Base-by-base conservation (phyloP, 2,329 filamentous ascomycete species). In the Simplicillium aogashimaense region DNA sequence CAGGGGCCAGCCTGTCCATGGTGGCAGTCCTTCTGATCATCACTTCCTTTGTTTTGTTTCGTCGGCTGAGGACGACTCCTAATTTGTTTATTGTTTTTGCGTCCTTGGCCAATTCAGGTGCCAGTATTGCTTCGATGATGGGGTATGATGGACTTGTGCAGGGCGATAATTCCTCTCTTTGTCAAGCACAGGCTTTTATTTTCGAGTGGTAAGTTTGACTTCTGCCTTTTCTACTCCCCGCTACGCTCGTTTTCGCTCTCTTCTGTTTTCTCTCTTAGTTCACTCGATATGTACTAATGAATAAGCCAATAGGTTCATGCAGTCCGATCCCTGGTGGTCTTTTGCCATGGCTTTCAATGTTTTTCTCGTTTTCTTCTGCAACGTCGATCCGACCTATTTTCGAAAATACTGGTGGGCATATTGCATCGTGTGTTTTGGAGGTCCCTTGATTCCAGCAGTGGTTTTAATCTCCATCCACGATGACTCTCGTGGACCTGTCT, bases 261-360 rank as follows among this genome's bases (percentile, higher is more conserved):
- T n/a, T n/a, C n/a, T n/a, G n/a, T n/a, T n/a, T n/a, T n/a, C n/a
- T n/a, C n/a, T n/a, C n/a, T n/a, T n/a, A n/a, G n/a, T n/a, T n/a
- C n/a, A n/a, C n/a, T n/a, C n/a, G n/a, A n/a, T n/a, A n/a, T n/a
- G n/a, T n/a, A n/a, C n/a, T n/a, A n/a, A n/a, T n/a, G n/a, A n/a
- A n/a, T n/a, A n/a, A n/a, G n/a, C n/a, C n/a, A n/a, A n/a, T 46
- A 3, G 47, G 76, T 87, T 86, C 57, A 83, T 84, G 74, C 80
- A 82, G 48, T 81, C 81, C 3, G 82, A 86, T 58, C 77, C 81
- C 1, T 72, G 83, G 62, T 88, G 81, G 83, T 84, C 82, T 0
- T 76, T 87, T 49, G 82, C 81, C 45, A 90, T 90, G 84, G 83
- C 85, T 1, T 69, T 82, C 51, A 90, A 90, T 47, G 85, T 90